A percentile compares a stretch with the other conserved stretches of the same genome.
Evolutionary conservation across 768 basidiomycete species (phyloP).

Genomic region (Hypsizygus marmoreus): DNA sequence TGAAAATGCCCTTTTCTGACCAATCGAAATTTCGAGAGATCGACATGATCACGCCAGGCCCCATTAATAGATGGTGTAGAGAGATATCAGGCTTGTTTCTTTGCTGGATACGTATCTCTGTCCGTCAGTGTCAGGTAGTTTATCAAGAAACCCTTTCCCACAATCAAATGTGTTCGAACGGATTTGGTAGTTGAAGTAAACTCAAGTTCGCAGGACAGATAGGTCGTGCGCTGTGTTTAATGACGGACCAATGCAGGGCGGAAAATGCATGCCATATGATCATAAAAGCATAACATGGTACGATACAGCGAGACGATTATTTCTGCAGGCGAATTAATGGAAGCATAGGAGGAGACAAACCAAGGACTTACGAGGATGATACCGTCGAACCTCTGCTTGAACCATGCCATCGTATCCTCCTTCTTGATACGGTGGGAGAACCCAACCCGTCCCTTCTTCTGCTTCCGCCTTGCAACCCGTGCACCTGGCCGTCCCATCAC

Average conservation of each 20-base stretch:
- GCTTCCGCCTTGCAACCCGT: constrained; percentile 89
- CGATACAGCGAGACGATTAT: constrained; percentile 14
- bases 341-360: constrained; percentile 1
- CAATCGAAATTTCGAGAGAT: neutral
- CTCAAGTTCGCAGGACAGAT: too few species aligned
- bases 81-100: too few species aligned
- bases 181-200: too few species aligned
- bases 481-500: constrained; percentile 96
- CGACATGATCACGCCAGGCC: neutral
- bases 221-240: too few species aligned
- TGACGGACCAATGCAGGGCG: constrained; percentile 12
- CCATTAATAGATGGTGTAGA: too few species aligned
- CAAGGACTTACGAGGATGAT: constrained; percentile 78
- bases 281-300: constrained; percentile 23
- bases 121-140: too few species aligned
- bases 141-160: neutral
- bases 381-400: constrained; percentile 99
- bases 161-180: too few species aligned
- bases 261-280: constrained; percentile 21
- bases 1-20: too few species aligned
- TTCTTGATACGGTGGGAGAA: constrained; percentile 89
- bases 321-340: constrained; percentile 14
- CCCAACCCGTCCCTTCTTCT: constrained; percentile 85
- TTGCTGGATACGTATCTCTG: too few species aligned
- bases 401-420: constrained; percentile 97